phyloP scores from a whole-genome alignment of 352 stramenopile genomes.

The Pythium oligandrum region DNA sequence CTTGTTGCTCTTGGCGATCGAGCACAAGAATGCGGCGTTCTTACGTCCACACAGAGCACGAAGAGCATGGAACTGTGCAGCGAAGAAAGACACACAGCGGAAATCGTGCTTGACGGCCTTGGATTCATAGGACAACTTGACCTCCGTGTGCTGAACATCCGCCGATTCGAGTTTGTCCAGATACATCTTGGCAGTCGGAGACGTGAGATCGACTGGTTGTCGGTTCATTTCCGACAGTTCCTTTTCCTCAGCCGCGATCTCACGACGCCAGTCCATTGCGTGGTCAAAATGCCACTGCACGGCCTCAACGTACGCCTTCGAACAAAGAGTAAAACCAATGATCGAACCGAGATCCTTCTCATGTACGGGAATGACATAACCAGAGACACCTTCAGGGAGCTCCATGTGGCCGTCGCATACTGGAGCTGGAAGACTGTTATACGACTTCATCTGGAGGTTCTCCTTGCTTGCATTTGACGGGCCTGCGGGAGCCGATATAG shows the following conservation, averaged over 20 bases:
- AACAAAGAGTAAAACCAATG: conserved; percentile 79
- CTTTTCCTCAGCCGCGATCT: conserved; percentile 31
- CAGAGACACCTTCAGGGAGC: conserved; percentile 62
- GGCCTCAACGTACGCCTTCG: conserved; percentile 59
- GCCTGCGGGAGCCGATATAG: not conserved
- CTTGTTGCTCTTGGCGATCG: conserved; percentile 65
- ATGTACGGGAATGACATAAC: conserved; percentile 74
- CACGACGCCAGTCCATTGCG: conserved; percentile 40
- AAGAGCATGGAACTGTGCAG: conserved; percentile 77
- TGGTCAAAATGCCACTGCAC: conserved; percentile 60
- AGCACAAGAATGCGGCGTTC: conserved; percentile 80
- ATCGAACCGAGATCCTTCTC: conserved; percentile 80
- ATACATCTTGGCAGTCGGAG: conserved; percentile 47
- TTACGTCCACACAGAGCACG: conserved; percentile 56
- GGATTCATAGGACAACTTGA: conserved; percentile 68
- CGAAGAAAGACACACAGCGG: conserved; percentile 73
- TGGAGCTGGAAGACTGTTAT: conserved; percentile 33
- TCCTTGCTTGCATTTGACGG: conserved; percentile 15
- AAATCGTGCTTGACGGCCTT: conserved; percentile 50
- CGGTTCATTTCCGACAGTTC: conserved; percentile 10
- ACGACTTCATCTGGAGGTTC: conserved; percentile 21
- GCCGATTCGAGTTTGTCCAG: conserved; percentile 60
- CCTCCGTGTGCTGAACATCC: conserved; percentile 73
- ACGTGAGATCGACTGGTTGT: conserved; percentile 13
- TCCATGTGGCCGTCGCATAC: conserved; percentile 72